Evolutionary conservation across 129 eudicot species (phyloP).

Genomic region (Artemisia annua): DNA sequence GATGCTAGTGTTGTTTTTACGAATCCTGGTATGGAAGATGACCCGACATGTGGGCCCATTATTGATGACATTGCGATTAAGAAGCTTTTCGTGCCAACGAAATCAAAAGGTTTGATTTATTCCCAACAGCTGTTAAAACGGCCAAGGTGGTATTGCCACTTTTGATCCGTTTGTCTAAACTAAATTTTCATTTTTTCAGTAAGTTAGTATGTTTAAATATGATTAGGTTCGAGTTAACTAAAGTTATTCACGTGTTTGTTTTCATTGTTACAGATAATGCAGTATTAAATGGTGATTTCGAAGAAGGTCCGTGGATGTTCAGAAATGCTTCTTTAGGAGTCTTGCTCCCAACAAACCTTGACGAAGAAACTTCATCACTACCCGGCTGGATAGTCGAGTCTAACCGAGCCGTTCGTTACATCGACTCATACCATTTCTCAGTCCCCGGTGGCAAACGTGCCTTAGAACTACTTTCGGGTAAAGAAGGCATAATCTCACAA

Average conservation of each 20-base stretch:
- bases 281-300: slow-evolving; percentile 90
- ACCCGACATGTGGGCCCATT: slow-evolving; percentile 96
- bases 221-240: neutral
- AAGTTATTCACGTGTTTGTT: neutral
- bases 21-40: slow-evolving; percentile 97
- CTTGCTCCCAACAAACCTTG: slow-evolving; percentile 93
- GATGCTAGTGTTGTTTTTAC: slow-evolving; percentile 54
- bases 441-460: slow-evolving; percentile 95
- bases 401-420: slow-evolving; percentile 89
- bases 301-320: slow-evolving; percentile 98
- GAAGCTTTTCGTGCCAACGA: slow-evolving; percentile 78
- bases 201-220: no score
- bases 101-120: slow-evolving; percentile 53
- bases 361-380: slow-evolving; percentile 75
- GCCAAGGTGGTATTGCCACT: neutral
- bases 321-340: slow-evolving; percentile 88
- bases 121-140: neutral
- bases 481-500: slow-evolving; percentile 97
- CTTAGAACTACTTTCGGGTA: slow-evolving; percentile 82
- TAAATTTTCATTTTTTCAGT: no score
- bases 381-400: slow-evolving; percentile 99
- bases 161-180: neutral
- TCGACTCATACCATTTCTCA: slow-evolving; percentile 76
- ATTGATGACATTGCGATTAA: slow-evolving; percentile 91
- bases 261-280: slow-evolving; percentile 59